These are phyloP conservation scores for Neckera pumila DNA, from an alignment of 225 moss, liverwort and hornwort species.

Conservation along the genomic window DNA sequence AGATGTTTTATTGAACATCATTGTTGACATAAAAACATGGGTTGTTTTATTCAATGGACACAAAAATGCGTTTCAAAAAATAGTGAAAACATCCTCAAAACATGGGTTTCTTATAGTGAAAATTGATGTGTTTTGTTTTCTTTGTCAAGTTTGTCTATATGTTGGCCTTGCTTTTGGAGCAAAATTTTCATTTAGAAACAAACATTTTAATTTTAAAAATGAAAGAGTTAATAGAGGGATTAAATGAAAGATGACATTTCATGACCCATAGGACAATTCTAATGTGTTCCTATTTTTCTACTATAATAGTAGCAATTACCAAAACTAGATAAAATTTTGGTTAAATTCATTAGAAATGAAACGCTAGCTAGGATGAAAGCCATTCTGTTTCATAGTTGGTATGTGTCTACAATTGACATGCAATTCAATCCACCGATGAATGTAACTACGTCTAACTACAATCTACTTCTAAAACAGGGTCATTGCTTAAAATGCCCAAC, in stretches of 20 bases:
- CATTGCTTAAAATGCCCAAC: background rate
- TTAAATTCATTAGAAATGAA: background rate
- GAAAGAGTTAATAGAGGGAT: background rate
- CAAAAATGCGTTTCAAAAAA: fast-evolving
- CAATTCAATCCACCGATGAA: fast-evolving
- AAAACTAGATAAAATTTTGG: background rate
- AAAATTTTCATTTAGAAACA: background rate
- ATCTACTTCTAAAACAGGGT: background rate
- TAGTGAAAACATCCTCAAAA: fast-evolving
- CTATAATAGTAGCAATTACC: background rate
- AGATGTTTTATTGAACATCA: fast-evolving
- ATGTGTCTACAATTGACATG: background rate
- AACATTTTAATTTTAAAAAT: too few relatives aligned
- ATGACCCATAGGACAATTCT: background rate
- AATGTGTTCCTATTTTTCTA: background rate
- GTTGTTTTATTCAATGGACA: too few relatives aligned
- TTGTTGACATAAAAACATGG: too few relatives aligned
- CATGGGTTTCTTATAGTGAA: fast-evolving
- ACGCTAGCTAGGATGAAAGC: background rate
- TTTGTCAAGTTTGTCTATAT: fast-evolving
- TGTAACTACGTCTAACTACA: fast-evolving
- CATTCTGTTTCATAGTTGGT: background rate
- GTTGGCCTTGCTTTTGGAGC: fast-evolving
- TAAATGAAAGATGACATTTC: background rate
- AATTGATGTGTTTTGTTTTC: fast-evolving